phyloP scores from a whole-genome alignment of 2,329 filamentous ascomycete genomes.

The Albifimbria verrucaria region DNA sequence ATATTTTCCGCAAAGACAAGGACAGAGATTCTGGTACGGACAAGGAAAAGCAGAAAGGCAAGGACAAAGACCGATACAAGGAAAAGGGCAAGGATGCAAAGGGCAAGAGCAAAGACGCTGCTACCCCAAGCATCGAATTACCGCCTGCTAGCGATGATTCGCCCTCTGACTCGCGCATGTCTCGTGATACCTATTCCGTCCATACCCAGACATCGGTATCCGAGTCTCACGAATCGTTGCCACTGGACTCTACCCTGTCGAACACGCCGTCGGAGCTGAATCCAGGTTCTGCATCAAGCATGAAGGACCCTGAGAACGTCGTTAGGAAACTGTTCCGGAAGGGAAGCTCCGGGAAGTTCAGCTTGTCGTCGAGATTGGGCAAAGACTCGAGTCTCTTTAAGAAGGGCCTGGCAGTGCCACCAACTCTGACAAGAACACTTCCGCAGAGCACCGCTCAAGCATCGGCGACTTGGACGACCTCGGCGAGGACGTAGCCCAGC shows the following conservation, averaged over 20 bases:
- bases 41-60: conserved; percentile 25
- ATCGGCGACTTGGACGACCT: conserved; percentile 54
- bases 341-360: conserved; percentile 64
- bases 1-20: conserved; percentile 54
- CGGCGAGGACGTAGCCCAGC: conserved; percentile 39
- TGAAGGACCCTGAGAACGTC: conserved; percentile 54
- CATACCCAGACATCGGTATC: conserved; percentile 57
- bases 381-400: conserved; percentile 56
- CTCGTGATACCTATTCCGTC: conserved; percentile 54
- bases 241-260: conserved; percentile 52
- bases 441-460: conserved; percentile 52
- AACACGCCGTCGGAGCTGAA: conserved; percentile 55
- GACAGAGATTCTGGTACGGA: conserved; percentile 28
- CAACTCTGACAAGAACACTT: conserved; percentile 55
- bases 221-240: conserved; percentile 58
- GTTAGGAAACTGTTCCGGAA: conserved; percentile 62
- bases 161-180: conserved; percentile 50
- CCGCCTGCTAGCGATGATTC: conserved; percentile 41
- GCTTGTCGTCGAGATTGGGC: conserved; percentile 52
- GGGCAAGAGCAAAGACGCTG: conserved; percentile 34
- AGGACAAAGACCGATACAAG: conserved; percentile 26
- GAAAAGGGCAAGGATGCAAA: conserved; percentile 31
- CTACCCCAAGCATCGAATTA: conserved; percentile 36
- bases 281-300: conserved; percentile 30
- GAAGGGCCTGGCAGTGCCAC: conserved; percentile 55